These are phyloP conservation scores for Ustilago curta DNA, from an alignment of 1,284 basidiomycete genomes.

Conservation along the genomic window DNA sequence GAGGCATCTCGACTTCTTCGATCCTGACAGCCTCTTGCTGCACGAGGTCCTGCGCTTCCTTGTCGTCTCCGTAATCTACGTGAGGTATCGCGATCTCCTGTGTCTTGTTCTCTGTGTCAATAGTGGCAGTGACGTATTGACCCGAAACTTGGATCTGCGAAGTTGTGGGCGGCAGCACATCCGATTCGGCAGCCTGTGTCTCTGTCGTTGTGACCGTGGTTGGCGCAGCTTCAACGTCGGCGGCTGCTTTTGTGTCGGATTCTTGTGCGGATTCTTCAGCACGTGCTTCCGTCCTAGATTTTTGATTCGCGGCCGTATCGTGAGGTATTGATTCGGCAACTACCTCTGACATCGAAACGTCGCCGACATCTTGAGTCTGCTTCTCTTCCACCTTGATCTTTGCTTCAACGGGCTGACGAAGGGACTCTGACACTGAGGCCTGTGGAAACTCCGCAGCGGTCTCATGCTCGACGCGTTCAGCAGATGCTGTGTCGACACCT, in stretches of 20 bases:
- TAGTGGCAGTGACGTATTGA: constrained; percentile 33
- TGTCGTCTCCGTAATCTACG: constrained; percentile 36
- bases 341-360: constrained; percentile 13
- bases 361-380: constrained; percentile 5
- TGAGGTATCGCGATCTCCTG: constrained; percentile 34
- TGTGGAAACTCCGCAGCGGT: not conserved
- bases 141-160: constrained; percentile 36
- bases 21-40: constrained; percentile 31
- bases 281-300: not conserved
- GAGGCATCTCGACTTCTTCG: constrained; percentile 41
- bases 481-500: not conserved
- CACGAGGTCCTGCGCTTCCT: constrained; percentile 28
- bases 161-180: not conserved
- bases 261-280: not conserved
- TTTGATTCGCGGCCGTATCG: not conserved
- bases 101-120: constrained; percentile 28
- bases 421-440: not conserved
- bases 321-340: not conserved
- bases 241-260: not conserved
- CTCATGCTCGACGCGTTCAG: not conserved
- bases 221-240: not conserved
- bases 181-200: constrained; percentile 4
- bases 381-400: constrained; percentile 23
- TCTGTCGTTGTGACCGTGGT: not conserved
- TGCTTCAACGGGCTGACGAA: not conserved